Evolutionary conservation across 73 alveolate species (phyloP), one percentile per base, ranked within the genome.

Genomic region (Paramecium primaurelia): DNA sequence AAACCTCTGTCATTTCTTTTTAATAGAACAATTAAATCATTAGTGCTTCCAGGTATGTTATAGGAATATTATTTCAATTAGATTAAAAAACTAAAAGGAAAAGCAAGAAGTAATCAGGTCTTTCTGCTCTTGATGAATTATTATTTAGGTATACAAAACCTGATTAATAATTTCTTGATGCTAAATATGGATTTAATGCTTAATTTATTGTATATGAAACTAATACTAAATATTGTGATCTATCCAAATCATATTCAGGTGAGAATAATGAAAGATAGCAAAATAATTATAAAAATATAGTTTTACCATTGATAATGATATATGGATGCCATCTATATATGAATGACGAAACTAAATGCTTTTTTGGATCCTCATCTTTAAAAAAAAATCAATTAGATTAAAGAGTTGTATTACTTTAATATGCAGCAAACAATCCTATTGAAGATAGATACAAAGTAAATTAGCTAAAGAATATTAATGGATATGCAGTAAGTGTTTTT

Each of bases 351-450:
- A 64, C 38, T 42, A 64, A 64, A 28, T 71, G 86, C 26, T 88
- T 71, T 69, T 88, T 37, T 40, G 37, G 73, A 11, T 51, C 68
- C 14, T 54, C 30, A 54, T 42, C 69, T 34, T 47, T 88, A 51
- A 34, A 59, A 47, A 88, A 38, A 69, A 88, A 88, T 45, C 14
- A 77, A 88, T 68, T 88, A 68, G 88, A 49, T 18, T 54, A 58
- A 9, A 59, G 93, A 64, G 86, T 64, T 16, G 93, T 77, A 4
- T 22, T 77, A 1, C 54, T 77, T 8, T 34, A 88, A 69, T 88
- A 88, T 64, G 68, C 86, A 64, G 93, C 93, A 22, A 88, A 88
- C 36, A 77, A 88, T 69, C 93, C 93, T 40, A 69, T 88, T 38
- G 93, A 88, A n/a, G 93, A 88, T 26, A 37, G 93, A 36, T 77